A percentile compares a stretch with the other conserved stretches of the same genome.
Evolutionary conservation across 805 yeast genomes (phyloP).

Genomic region (Metschnikowia reukaufii): DNA sequence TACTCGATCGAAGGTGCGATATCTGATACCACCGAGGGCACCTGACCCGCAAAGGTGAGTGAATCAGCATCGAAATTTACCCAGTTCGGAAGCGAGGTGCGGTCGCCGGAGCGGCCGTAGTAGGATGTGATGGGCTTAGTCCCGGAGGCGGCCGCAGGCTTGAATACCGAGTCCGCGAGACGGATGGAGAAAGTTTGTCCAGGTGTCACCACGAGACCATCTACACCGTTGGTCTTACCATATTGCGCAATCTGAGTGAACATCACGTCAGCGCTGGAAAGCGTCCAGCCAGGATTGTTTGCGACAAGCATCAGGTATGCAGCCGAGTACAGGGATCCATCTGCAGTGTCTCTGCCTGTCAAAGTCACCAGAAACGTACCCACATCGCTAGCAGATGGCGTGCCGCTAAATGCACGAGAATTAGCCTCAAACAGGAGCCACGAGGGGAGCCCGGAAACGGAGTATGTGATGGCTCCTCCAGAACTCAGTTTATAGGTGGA

Average conservation of each 20-base stretch:
- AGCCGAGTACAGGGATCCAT: slow-evolving; percentile 43
- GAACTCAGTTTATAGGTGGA: slow-evolving; percentile 58
- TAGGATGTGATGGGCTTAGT: slow-evolving; percentile 57
- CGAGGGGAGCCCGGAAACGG: slow-evolving; percentile 59
- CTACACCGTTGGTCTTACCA: slow-evolving; percentile 76
- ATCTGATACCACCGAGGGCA: slow-evolving; percentile 80
- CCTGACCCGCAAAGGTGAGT: slow-evolving; percentile 77
- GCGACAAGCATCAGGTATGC: slow-evolving; percentile 64
- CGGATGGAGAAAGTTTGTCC: slow-evolving; percentile 63
- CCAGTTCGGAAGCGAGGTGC: slow-evolving; percentile 93
- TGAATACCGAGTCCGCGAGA: slow-evolving; percentile 63
- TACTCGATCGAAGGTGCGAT: slow-evolving; percentile 85
- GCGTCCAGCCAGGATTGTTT: slow-evolving; percentile 51
- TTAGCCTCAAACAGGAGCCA: slow-evolving; percentile 77
- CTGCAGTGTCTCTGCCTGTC: slow-evolving; percentile 64
- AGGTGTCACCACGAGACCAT: slow-evolving; percentile 72
- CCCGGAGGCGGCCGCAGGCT: slow-evolving; percentile 41
- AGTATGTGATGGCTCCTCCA: slow-evolving; percentile 49
- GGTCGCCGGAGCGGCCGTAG: slow-evolving; percentile 77
- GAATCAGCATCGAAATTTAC: slow-evolving; percentile 60
- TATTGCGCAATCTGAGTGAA: slow-evolving; percentile 54
- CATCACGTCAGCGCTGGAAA: slow-evolving; percentile 44
- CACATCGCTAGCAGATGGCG: slow-evolving; percentile 51
- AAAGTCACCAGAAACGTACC: slow-evolving; percentile 46
- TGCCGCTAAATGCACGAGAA: slow-evolving; percentile 66